Evolutionary conservation across 2,329 filamentous ascomycete species (phyloP).

Genomic region (Cercospora beticola): DNA sequence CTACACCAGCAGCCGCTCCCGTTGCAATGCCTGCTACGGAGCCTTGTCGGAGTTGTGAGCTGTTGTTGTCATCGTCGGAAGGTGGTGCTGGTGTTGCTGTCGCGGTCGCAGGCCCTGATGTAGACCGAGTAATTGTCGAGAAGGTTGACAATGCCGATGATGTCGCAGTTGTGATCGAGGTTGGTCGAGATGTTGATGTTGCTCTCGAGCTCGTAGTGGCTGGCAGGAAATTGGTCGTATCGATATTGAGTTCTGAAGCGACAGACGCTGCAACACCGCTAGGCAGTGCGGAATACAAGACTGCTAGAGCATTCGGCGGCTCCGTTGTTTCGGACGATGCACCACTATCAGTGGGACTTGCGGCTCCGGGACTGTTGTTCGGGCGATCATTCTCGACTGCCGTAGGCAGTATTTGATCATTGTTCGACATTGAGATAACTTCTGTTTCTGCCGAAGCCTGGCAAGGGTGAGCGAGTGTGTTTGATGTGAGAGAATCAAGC

Average conservation of each 20-base stretch:
- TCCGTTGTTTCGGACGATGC: constrained; percentile 5
- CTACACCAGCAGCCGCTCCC: constrained; percentile 24
- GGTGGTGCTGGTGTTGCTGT: constrained; percentile 12
- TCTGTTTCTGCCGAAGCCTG: neutral
- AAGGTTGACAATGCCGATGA: constrained; percentile 4
- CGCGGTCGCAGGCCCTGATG: neutral
- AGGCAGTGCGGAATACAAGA: constrained; percentile 16
- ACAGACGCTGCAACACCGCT: constrained; percentile 14
- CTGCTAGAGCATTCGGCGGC: constrained; percentile 11
- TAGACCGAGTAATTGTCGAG: constrained; percentile 9
- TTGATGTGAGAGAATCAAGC: neutral
- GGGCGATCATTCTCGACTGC: neutral
- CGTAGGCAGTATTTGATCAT: neutral
- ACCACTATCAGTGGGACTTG: neutral
- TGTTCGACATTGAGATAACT: constrained; percentile 1
- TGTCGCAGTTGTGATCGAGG: neutral
- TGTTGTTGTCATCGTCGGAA: neutral
- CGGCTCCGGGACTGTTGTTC: neutral
- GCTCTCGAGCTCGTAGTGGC: neutral
- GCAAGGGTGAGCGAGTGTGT: neutral
- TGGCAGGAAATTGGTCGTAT: constrained; percentile 4
- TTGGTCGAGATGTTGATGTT: neutral
- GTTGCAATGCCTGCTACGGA: constrained; percentile 27
- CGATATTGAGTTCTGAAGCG: constrained; percentile 13
- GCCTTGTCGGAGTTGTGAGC: constrained; percentile 10